Conservation (phyloP, 192 early-diverging fungal species). For the Coemansia asiatica region DNA sequence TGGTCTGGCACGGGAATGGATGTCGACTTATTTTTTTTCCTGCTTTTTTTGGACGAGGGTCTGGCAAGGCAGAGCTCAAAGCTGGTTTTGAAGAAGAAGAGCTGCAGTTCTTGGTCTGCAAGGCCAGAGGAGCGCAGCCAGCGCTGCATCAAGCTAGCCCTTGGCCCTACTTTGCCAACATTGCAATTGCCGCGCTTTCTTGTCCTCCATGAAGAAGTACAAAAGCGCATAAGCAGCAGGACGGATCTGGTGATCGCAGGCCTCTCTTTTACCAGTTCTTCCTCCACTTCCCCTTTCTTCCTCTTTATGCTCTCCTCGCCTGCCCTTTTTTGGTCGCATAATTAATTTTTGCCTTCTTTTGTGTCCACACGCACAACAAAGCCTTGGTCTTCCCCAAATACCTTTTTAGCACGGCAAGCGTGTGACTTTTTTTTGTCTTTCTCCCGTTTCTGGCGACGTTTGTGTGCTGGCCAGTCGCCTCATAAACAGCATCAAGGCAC, state of each 20-base stretch:
- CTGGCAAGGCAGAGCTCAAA: neutral
- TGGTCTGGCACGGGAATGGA: neutral
- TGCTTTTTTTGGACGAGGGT: constrained; percentile 2
- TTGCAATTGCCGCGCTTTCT: neutral
- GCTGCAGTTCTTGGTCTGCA: neutral
- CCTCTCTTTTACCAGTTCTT: neutral
- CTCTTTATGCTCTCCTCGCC: neutral
- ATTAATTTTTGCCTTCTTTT: neutral
- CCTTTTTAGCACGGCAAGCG: constrained; percentile 23
- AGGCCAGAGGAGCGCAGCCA: neutral
- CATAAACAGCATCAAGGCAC: neutral
- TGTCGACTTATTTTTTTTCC: neutral
- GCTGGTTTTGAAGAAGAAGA: constrained; percentile 1
- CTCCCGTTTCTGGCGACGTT: constrained; percentile 3
- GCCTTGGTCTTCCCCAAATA: neutral
- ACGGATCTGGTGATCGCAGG: neutral
- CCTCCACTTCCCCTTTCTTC: neutral
- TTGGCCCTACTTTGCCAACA: neutral
- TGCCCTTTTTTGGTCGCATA: neutral
- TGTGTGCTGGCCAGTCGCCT: neutral
- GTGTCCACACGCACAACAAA: constrained; percentile 1
- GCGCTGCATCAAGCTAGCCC: neutral
- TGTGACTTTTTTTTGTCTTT: constrained; percentile 35
- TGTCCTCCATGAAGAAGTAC: neutral
- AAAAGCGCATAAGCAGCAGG: neutral